Evolutionary conservation across 306 rosid genomes (phyloP), one percentile per base, ranked within the genome.

Genomic region (Inga oerstediana): DNA sequence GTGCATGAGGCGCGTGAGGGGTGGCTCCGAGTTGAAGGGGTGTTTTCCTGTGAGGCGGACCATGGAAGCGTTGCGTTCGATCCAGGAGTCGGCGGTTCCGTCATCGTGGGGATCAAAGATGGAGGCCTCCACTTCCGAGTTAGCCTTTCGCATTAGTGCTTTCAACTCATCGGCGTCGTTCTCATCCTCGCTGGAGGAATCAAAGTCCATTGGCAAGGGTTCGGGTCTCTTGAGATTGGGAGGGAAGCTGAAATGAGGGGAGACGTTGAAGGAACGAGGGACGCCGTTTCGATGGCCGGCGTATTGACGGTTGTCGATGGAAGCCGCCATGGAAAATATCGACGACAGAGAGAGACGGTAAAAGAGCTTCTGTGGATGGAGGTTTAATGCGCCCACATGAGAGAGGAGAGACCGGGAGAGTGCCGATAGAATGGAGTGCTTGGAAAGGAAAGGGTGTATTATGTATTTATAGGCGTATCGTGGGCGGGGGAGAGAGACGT

Each of bases 31-130:
- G 85, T 93, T 93, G 84, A 91, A 91, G 27, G 97, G 98, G 76
- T 93, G 98, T 44, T 93, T 94, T 7, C 97, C 94, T 0, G 98
- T 94, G 65, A 92, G 94, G 10, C 97, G 97, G 79, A 94, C 81
- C 76, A 94, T 62, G 78, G 82, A 52, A 6, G 94, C n/a, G 70
- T 90, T 94, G 0, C 98, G 91, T 61, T 79, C 75, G 80, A 93
- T 85, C 98, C 98, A 91, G 45, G 46, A 58, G 76, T 94, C 98
- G 0, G 97, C 78, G 8, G 98, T 91, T 12, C 92, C 97, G 0
- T 89, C 94, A 17, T 94, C 97, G 35, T 89, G 84, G 0, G 85
- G 84, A 78, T 93, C 98, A 13, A 79, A 58, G 51, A 89, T 85
- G 8, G 97, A 88, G 48, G 91, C 67, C 82, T 93, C 97, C 0